Evolutionary conservation across 306 rosid species (phyloP).

Genomic region (Potentilla sterilis): DNA sequence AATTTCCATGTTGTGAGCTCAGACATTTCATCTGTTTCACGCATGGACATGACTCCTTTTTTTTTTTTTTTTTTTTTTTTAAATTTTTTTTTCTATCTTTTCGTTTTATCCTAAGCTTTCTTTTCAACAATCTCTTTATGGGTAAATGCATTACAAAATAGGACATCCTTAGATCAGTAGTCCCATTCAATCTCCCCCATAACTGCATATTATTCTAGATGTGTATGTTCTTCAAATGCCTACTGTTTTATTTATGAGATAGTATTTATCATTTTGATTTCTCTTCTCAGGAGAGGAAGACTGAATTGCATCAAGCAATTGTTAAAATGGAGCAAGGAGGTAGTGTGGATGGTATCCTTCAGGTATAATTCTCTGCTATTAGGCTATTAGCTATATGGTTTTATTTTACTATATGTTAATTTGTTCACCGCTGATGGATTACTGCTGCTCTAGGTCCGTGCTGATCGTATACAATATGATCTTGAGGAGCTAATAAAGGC

Average conservation of each 20-base stretch:
- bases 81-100: no score
- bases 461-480: conserved; percentile 89
- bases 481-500: conserved; percentile 74
- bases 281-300: conserved; percentile 67
- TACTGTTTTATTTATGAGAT: neutral
- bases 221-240: neutral
- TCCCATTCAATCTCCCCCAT: neutral
- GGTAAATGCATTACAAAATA: neutral
- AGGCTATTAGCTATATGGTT: conserved; percentile 12
- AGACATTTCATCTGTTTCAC: neutral
- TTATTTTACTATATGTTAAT: neutral
- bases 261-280: neutral
- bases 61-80: neutral
- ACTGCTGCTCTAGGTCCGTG: conserved; percentile 67
- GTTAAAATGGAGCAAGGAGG: conserved; percentile 93
- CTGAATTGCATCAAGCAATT: conserved; percentile 89
- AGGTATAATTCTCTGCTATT: conserved; percentile 47
- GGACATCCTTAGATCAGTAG: neutral
- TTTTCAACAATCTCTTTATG: neutral
- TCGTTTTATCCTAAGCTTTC: neutral
- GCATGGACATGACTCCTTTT: neutral
- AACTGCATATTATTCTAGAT: neutral
- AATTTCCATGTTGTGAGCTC: neutral
- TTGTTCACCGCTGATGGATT: conserved; percentile 35
- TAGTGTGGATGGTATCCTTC: conserved; percentile 96